Percentiles rank a stretch among this genome's conserved stretches.
Evolutionary conservation across 2,329 filamentous ascomycete genomes (phyloP).

Genomic region (Aspergillus pseudotamarii): DNA sequence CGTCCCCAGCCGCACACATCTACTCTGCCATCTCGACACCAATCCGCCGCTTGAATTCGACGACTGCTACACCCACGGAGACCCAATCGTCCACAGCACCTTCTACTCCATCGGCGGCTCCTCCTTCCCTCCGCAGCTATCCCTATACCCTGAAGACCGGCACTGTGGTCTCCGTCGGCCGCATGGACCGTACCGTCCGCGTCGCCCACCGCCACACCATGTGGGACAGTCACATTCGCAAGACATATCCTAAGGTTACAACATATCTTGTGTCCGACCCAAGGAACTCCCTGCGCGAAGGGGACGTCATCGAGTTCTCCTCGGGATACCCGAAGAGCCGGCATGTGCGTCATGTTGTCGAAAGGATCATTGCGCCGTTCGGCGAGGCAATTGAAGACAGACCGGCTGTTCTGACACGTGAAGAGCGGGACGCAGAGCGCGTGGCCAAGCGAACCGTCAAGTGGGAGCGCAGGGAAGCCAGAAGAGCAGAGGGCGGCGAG

Average conservation of each 20-base stretch:
- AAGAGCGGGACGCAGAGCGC: slow-evolving; percentile 38
- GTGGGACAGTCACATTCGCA: slow-evolving; percentile 42
- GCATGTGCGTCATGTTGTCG: slow-evolving; percentile 44
- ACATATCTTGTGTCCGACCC: slow-evolving; percentile 43
- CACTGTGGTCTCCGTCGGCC: slow-evolving; percentile 45
- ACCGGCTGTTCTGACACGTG: slow-evolving; percentile 38
- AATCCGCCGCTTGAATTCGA: slow-evolving; percentile 13
- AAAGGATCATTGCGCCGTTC: slow-evolving; percentile 47
- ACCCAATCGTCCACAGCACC: neutral
- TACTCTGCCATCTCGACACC: slow-evolving; percentile 18
- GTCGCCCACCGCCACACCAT: slow-evolving; percentile 37
- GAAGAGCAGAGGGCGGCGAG: slow-evolving; percentile 21
- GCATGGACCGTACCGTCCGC: slow-evolving; percentile 45
- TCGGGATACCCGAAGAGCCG: slow-evolving; percentile 43
- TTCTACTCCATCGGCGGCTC: slow-evolving; percentile 19
- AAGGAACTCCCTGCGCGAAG: slow-evolving; percentile 44
- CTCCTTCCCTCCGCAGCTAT: slow-evolving; percentile 38
- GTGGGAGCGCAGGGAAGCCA: slow-evolving; percentile 33
- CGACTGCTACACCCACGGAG: slow-evolving; percentile 16
- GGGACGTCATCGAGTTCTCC: slow-evolving; percentile 49
- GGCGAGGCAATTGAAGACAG: slow-evolving; percentile 38
- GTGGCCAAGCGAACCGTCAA: slow-evolving; percentile 36
- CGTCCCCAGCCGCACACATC: slow-evolving; percentile 20
- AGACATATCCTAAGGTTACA: slow-evolving; percentile 40
- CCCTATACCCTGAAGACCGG: slow-evolving; percentile 40